Evolutionary conservation across 768 basidiomycete species (phyloP).

Genomic region (Paxillus rubicundulus): DNA sequence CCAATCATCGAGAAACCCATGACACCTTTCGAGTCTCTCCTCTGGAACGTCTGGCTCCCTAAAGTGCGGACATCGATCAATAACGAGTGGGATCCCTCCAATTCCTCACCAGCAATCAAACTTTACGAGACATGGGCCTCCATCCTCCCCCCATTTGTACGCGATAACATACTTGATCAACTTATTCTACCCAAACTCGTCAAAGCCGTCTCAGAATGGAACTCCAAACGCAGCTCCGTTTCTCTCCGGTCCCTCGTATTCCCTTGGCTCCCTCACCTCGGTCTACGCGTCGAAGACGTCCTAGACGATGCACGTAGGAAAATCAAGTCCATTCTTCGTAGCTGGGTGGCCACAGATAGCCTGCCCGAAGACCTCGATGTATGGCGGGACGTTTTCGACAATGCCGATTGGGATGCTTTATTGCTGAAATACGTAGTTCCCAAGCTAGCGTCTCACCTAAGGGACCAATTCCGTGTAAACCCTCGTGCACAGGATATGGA

Average conservation of each 20-base stretch:
- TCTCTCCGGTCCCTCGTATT: slow-evolving; percentile 82
- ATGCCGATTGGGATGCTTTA: slow-evolving; percentile 86
- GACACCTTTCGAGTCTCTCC: slow-evolving; percentile 92
- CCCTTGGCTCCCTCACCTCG: slow-evolving; percentile 93
- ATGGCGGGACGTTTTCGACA: slow-evolving; percentile 86
- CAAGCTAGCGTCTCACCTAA: slow-evolving; percentile 78
- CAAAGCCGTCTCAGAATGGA: slow-evolving; percentile 84
- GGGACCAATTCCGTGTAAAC: slow-evolving; percentile 86
- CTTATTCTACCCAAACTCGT: slow-evolving; percentile 91
- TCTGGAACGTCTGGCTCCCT: slow-evolving; percentile 96
- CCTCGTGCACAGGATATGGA: slow-evolving; percentile 88
- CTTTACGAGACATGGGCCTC: slow-evolving; percentile 88
- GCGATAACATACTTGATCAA: slow-evolving; percentile 94
- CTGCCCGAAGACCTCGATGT: slow-evolving; percentile 70
- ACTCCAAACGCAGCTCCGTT: slow-evolving; percentile 51
- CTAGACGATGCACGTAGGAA: slow-evolving; percentile 85
- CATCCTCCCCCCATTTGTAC: slow-evolving; percentile 86
- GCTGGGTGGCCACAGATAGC: slow-evolving; percentile 70
- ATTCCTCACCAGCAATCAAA: slow-evolving; percentile 71
- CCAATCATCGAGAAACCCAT: slow-evolving; percentile 56
- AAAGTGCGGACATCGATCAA: slow-evolving; percentile 92
- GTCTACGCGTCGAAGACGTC: slow-evolving; percentile 78
- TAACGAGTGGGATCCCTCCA: slow-evolving; percentile 85
- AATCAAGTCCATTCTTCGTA: slow-evolving; percentile 72
- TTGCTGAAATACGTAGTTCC: slow-evolving; percentile 90